Percentiles rank a stretch among this genome's conserved stretches.
Evolutionary conservation across 73 alveolate species (phyloP).

Genomic region (Paramecium sexaurelia): DNA sequence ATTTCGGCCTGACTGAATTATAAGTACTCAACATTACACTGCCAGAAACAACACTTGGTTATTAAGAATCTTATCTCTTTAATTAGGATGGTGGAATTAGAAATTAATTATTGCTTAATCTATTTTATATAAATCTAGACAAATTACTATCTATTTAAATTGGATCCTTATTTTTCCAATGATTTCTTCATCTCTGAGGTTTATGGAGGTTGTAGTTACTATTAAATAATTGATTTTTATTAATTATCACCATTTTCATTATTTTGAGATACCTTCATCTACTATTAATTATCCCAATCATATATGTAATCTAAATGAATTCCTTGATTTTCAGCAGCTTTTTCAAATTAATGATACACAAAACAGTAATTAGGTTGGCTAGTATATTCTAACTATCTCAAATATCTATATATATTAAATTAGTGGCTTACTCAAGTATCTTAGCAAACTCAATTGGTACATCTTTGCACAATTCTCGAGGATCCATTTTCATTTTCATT

Average conservation of each 20-base stretch:
- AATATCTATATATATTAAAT: background rate
- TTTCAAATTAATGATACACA: background rate
- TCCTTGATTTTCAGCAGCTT: constrained; percentile 8
- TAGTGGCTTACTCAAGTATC: background rate
- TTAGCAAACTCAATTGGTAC: constrained; percentile 44
- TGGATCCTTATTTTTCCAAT: background rate
- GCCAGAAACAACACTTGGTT: background rate
- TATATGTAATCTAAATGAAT: background rate
- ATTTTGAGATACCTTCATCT: background rate
- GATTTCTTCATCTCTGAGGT: background rate
- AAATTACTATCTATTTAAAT: background rate
- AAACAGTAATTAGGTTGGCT: background rate
- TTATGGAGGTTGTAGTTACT: background rate
- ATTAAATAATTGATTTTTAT: background rate
- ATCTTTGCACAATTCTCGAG: constrained; percentile 60
- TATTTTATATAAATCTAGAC: background rate
- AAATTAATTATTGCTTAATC: background rate
- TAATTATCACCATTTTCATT: background rate
- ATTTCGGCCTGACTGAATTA: constrained; percentile 15
- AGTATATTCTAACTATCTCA: background rate
- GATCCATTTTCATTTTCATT: constrained; percentile 53
- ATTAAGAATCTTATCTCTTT: constrained; percentile 1
- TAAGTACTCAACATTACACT: constrained; percentile 45
- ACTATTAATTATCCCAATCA: constrained; percentile 28
- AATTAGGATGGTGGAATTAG: background rate